Conservation (phyloP, 805 yeast genomes). For the Candida chilensis region DNA sequence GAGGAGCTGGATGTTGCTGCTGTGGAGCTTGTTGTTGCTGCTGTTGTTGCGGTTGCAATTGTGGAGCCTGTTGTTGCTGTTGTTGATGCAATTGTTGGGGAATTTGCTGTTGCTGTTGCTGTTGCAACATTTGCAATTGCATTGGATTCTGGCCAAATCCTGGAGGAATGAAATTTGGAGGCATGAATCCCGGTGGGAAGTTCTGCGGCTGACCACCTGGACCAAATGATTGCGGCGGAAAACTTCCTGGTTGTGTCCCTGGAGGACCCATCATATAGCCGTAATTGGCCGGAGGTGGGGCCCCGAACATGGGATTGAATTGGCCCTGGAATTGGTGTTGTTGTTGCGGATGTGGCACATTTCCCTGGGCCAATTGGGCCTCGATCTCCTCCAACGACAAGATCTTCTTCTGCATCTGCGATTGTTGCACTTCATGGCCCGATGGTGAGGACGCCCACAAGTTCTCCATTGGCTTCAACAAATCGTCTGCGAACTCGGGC, state of each 20-base stretch:
- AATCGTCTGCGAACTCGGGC: constrained; percentile 19
- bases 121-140: constrained; percentile 1
- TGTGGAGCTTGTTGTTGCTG: constrained; percentile 3
- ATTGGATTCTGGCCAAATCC: constrained; percentile 3
- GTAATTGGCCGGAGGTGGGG: constrained; percentile 3
- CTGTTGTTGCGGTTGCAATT: constrained; percentile 4
- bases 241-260: constrained; percentile 8
- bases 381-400: constrained; percentile 80
- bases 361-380: constrained; percentile 42
- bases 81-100: constrained; percentile 8
- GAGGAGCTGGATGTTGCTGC: constrained; percentile 2
- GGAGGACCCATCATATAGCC: constrained; percentile 9
- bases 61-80: constrained; percentile 7
- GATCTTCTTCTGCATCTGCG: constrained; percentile 25
- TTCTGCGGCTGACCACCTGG: constrained; percentile 7
- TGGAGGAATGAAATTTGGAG: constrained; percentile 2
- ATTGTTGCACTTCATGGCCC: constrained; percentile 10
- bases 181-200: constrained; percentile 1
- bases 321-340: constrained; percentile 3
- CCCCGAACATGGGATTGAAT: constrained; percentile 7
- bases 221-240: constrained; percentile 9
- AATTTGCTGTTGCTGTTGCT: constrained; percentile 2
- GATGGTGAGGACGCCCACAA: constrained; percentile 42
- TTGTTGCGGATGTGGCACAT: too few species aligned
- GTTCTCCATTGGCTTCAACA: constrained; percentile 62